These are phyloP conservation scores for Aspergillus chevalieri DNA, from an alignment of 2,329 filamentous ascomycete genomes.

Conservation along the genomic window DNA sequence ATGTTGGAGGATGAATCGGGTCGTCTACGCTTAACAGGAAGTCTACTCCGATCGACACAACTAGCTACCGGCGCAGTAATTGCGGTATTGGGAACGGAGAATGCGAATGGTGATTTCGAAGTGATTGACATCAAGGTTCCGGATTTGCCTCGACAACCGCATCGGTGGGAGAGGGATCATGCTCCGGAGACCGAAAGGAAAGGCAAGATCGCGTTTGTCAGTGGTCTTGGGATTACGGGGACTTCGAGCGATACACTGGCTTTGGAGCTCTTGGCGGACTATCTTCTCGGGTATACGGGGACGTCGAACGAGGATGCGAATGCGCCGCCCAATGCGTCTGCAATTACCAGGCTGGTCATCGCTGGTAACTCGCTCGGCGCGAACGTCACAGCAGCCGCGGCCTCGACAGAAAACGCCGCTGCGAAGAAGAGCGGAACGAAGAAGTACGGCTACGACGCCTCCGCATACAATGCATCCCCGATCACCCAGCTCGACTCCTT, in stretches of 20 bases:
- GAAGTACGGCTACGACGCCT: constrained; percentile 92
- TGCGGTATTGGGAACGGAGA: constrained; percentile 92
- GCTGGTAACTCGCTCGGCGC: constrained; percentile 77
- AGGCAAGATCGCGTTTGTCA: constrained; percentile 78
- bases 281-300: constrained; percentile 74
- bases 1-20: constrained; percentile 97
- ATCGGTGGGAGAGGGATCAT: constrained; percentile 65
- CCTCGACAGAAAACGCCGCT: constrained; percentile 34
- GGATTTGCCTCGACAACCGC: constrained; percentile 74
- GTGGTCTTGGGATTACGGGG: constrained; percentile 77
- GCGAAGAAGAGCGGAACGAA: constrained; percentile 51
- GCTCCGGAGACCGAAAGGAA: constrained; percentile 21
- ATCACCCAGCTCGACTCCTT: constrained; percentile 79
- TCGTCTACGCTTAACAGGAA: constrained; percentile 71
- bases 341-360: constrained; percentile 79
- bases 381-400: constrained; percentile 22
- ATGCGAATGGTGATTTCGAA: constrained; percentile 84
- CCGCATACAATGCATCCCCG: constrained; percentile 78
- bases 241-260: constrained; percentile 67
- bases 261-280: constrained; percentile 75
- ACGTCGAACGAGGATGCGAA: constrained; percentile 39
- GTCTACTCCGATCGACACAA: constrained; percentile 58
- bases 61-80: constrained; percentile 91
- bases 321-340: constrained; percentile 26
- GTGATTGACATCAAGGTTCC: constrained; percentile 85